Percentiles rank a stretch among this genome's conserved stretches.
These are phyloP conservation scores for Trichoderma guizhouense DNA, from an alignment of 2,329 filamentous ascomycete species.

Conservation along the genomic window DNA sequence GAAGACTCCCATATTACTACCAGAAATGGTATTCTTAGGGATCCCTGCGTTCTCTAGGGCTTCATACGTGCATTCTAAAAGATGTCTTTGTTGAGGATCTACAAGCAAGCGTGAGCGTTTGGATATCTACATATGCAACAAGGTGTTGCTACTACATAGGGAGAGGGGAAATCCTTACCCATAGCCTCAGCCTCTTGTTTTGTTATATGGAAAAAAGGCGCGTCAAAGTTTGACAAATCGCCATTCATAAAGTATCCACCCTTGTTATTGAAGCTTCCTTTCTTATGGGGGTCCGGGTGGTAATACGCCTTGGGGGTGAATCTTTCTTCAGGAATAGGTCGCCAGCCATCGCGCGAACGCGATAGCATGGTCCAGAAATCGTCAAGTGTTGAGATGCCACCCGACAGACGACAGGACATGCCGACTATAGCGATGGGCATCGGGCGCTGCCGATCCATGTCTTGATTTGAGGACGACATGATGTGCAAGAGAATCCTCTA, in stretches of 20 bases:
- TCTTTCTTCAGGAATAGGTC: conserved; percentile 42
- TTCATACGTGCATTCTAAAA: conserved; percentile 53
- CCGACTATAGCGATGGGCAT: conserved; percentile 45
- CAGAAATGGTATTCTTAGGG: conserved; percentile 45
- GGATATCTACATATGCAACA: neutral
- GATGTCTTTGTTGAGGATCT: conserved; percentile 52
- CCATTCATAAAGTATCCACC: conserved; percentile 43
- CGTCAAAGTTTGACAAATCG: conserved; percentile 48
- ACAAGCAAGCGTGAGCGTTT: neutral
- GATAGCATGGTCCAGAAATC: conserved; percentile 46
- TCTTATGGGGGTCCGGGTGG: conserved; percentile 43
- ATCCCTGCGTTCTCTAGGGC: conserved; percentile 52
- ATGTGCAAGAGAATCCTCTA: neutral
- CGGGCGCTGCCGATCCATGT: neutral
- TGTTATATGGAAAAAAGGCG: conserved; percentile 51
- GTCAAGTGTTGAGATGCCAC: conserved; percentile 39
- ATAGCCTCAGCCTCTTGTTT: conserved; percentile 49
- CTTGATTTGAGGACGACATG: conserved; percentile 8
- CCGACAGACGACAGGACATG: conserved; percentile 46
- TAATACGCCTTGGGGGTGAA: conserved; percentile 44
- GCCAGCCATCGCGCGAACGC: conserved; percentile 39
- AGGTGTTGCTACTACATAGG: neutral
- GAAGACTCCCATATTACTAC: conserved; percentile 49
- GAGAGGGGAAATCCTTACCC: conserved; percentile 25
- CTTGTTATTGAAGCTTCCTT: conserved; percentile 37